These are phyloP conservation scores for Lactifluus rugatus DNA, from an alignment of 768 basidiomycete genomes.

Conservation along the genomic window DNA sequence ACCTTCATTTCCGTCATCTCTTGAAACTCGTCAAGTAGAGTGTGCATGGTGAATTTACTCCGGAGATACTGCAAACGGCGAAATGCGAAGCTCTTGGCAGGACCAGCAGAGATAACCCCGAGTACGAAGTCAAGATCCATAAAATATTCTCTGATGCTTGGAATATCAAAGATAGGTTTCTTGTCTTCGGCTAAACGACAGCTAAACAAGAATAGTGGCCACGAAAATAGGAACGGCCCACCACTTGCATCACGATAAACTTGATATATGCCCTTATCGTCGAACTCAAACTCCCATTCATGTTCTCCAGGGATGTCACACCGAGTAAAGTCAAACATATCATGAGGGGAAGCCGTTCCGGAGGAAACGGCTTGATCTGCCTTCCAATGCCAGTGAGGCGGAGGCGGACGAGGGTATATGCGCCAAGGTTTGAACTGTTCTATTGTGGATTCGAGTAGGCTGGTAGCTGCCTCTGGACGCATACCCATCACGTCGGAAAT, in stretches of 20 bases:
- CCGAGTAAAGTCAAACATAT: conserved; percentile 61
- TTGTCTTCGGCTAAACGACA: conserved; percentile 24
- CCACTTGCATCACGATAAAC: conserved; percentile 48
- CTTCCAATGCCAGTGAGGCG: conserved; percentile 92
- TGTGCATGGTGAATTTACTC: conserved; percentile 92
- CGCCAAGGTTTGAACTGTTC: conserved; percentile 57
- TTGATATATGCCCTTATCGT: conserved; percentile 86
- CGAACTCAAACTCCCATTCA: conserved; percentile 56
- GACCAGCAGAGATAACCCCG: conserved; percentile 86
- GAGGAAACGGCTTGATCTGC: conserved; percentile 37
- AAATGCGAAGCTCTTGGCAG: conserved; percentile 92
- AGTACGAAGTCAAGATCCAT: conserved; percentile 90
- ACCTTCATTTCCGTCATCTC: conserved; percentile 97
- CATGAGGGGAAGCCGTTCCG: conserved; percentile 27
- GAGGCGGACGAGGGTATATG: conserved; percentile 87
- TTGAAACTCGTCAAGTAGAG: conserved; percentile 83
- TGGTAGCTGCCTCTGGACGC: conserved; percentile 44
- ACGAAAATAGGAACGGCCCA: conserved; percentile 16
- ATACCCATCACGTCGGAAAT: conserved; percentile 57
- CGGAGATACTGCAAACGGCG: conserved; percentile 82
- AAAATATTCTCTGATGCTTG: conserved; percentile 89
- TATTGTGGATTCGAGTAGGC: conserved; percentile 21
- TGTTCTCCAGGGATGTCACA: conserved; percentile 61
- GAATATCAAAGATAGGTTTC: conserved; percentile 66
- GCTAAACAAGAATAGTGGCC: not conserved